Conservation (phyloP, 2,329 filamentous ascomycete species). For the Calonectria pauciramosa region DNA sequence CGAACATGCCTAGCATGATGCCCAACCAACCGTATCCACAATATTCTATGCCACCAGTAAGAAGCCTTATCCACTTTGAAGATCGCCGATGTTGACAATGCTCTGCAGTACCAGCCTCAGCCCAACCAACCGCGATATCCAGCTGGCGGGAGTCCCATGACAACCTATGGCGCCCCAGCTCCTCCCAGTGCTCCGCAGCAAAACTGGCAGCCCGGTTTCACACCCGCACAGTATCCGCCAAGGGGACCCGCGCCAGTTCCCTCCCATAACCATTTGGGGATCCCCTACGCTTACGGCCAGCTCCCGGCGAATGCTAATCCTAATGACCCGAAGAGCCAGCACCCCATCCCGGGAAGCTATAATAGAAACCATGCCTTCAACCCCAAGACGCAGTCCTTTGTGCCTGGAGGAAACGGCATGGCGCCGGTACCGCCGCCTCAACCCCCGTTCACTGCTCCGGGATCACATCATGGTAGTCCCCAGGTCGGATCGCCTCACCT, state of each 20-base stretch:
- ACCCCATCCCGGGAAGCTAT: conserved; percentile 87
- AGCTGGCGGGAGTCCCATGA: conserved; percentile 52
- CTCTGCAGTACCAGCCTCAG: conserved; percentile 48
- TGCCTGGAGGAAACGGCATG: conserved; percentile 72
- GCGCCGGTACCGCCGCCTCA: conserved; percentile 62
- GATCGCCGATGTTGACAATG: conserved; percentile 24
- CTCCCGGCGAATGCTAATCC: conserved; percentile 78
- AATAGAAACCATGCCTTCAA: conserved; percentile 88
- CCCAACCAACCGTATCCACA: conserved; percentile 59
- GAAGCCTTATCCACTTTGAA: conserved; percentile 43
- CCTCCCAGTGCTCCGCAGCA: conserved; percentile 48
- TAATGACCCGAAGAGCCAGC: conserved; percentile 80
- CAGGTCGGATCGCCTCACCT: conserved; percentile 67
- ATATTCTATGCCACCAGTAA: conserved; percentile 62
- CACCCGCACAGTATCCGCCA: conserved; percentile 48
- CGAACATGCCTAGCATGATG: conserved; percentile 59
- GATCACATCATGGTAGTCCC: conserved; percentile 66
- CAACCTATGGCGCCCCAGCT: conserved; percentile 53
- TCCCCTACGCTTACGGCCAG: conserved; percentile 84
- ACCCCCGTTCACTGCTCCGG: conserved; percentile 62
- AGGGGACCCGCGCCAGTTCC: conserved; percentile 46
- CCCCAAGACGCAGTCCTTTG: conserved; percentile 92
- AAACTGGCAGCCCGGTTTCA: conserved; percentile 55
- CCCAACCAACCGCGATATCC: conserved; percentile 50
- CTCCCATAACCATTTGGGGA: conserved; percentile 49